Conservation (phyloP, 164 flowering plant genomes). For the Berberis thunbergii region DNA sequence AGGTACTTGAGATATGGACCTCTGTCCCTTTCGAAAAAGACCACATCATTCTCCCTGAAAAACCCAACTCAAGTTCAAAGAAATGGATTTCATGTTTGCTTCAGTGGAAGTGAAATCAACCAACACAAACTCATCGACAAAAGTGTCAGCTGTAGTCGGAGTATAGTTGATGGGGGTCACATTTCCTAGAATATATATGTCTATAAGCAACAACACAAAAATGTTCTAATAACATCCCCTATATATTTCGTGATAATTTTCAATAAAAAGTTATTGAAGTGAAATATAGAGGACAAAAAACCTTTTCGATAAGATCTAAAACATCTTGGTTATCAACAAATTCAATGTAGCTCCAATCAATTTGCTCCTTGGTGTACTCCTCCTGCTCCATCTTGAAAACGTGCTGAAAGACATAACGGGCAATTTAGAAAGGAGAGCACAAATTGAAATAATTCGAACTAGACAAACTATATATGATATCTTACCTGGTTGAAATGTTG, state of each 20-base stretch:
- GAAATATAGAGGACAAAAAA: conserved; percentile 9
- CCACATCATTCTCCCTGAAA: too few relatives aligned
- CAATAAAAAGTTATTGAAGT: neutral
- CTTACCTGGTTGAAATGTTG: conserved; percentile 97
- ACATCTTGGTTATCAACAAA: conserved; percentile 96
- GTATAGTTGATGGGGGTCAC: too few relatives aligned
- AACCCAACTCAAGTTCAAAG: too few relatives aligned
- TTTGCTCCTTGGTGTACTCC: conserved; percentile 75
- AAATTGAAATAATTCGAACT: conserved; percentile 2
- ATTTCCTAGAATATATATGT: too few relatives aligned
- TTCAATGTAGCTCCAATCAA: conserved; percentile 94
- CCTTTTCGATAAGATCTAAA: conserved; percentile 90
- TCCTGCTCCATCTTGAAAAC: conserved; percentile 97
- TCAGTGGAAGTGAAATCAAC: too few relatives aligned
- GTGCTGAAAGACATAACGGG: conserved; percentile 48
- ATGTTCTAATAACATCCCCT: neutral
- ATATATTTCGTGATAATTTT: neutral
- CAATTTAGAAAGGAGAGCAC: conserved; percentile 3
- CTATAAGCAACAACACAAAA: neutral
- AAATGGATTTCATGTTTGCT: too few relatives aligned
- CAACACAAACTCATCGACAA: too few relatives aligned
- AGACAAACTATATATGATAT: conserved; percentile 11
- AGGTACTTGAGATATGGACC: too few relatives aligned
- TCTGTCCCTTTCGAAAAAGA: too few relatives aligned
- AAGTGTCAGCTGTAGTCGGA: too few relatives aligned